Conservation (phyloP, 2,329 filamentous ascomycete genomes). For the Stagonosporopsis chrysanthemi region DNA sequence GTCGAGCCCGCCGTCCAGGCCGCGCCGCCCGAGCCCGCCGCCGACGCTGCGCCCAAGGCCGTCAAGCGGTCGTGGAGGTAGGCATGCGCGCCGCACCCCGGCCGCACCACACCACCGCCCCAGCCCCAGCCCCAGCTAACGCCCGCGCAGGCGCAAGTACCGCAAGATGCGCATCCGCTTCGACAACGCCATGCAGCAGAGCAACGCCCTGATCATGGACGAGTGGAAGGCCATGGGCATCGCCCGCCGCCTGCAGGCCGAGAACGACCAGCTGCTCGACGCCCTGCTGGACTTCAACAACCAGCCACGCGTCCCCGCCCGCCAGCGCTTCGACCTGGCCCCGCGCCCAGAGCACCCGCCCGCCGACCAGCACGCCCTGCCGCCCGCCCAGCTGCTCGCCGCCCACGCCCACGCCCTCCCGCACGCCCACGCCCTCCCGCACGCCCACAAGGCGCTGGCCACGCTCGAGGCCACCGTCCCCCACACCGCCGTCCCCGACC, state of each 20-base stretch:
- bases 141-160: constrained; percentile 78
- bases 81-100: not conserved
- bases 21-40: constrained; percentile 13
- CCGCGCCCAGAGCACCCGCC: too few relatives aligned
- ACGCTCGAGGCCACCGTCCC: constrained; percentile 52
- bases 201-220: constrained; percentile 81
- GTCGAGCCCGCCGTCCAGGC: constrained; percentile 18
- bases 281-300: constrained; percentile 90
- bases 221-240: constrained; percentile 83
- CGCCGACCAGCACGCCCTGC: constrained; percentile 38
- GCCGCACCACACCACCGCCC: too few relatives aligned
- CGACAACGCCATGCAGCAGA: constrained; percentile 78
- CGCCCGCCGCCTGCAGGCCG: constrained; percentile 82
- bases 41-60: constrained; percentile 37
- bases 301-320: constrained; percentile 75
- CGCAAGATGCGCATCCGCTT: constrained; percentile 86
- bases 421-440: constrained; percentile 30
- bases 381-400: constrained; percentile 29
- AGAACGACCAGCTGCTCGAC: constrained; percentile 92
- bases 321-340: constrained; percentile 75
- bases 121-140: not conserved
- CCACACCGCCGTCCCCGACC: constrained; percentile 45
- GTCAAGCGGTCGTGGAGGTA: constrained; percentile 52
- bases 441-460: constrained; percentile 44
- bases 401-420: too few relatives aligned